phyloP scores from a whole-genome alignment of 208 protist species.

The Crithidia acanthocephali region DNA sequence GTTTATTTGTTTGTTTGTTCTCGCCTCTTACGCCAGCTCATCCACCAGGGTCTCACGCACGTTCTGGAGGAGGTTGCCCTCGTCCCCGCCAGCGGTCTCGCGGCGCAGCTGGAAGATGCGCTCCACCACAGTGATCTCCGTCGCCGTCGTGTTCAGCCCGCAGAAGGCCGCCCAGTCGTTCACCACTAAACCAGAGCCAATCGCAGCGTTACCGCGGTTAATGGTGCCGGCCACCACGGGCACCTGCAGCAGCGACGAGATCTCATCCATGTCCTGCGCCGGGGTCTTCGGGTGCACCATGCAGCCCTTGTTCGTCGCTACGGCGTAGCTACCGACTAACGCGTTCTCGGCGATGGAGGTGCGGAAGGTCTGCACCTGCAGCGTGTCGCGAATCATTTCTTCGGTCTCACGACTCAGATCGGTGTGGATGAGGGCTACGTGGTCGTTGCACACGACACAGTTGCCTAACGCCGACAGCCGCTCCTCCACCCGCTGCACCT shows the following conservation, averaged over 20 bases:
- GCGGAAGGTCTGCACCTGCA: slow-evolving; percentile 99
- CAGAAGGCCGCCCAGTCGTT: slow-evolving; percentile 99
- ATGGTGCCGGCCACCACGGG: slow-evolving; percentile 99
- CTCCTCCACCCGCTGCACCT: slow-evolving; percentile 98
- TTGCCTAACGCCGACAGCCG: slow-evolving; percentile 99
- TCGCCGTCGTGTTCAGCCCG: slow-evolving; percentile 98
- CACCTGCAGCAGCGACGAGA: slow-evolving; percentile 98
- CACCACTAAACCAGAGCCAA: slow-evolving; percentile 96
- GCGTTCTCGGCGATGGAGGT: slow-evolving; percentile 98
- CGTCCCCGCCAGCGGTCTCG: slow-evolving; percentile 48
- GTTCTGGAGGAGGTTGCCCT: slow-evolving; percentile 84
- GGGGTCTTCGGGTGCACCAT: slow-evolving; percentile 97
- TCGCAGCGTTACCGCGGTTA: slow-evolving; percentile 97
- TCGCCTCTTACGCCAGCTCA: slow-evolving; percentile 78
- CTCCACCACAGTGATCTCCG: slow-evolving; percentile 99
- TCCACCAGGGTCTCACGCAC: slow-evolving; percentile 88
- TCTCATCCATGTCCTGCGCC: slow-evolving; percentile 98
- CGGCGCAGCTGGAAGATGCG: slow-evolving; percentile 98
- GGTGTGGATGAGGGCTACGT: slow-evolving; percentile 99
- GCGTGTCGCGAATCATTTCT: slow-evolving; percentile 99
- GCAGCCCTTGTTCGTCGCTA: slow-evolving; percentile 98
- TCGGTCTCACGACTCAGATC: slow-evolving; percentile 99
- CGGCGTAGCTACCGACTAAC: slow-evolving; percentile 99
- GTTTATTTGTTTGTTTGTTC: not conserved
- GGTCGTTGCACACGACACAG: slow-evolving; percentile 99